Base-by-base conservation (phyloP, 805 yeast genomes). In the Candida ascalaphidarum region DNA sequence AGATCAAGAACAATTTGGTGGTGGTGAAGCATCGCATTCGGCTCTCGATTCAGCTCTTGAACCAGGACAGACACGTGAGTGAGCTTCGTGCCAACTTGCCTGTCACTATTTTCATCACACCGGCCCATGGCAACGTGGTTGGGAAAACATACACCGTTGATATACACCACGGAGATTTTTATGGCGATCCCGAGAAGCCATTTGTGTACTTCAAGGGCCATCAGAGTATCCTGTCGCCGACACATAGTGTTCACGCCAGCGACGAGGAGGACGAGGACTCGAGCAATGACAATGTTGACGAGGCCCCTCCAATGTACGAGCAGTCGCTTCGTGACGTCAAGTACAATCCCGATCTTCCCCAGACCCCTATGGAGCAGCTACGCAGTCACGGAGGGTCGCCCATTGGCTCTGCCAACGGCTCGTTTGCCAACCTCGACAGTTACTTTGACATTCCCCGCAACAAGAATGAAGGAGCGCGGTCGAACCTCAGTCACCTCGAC, bases 71-170 rank as follows among this genome's bases (percentile, higher is more conserved):
- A 11, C 75, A 69, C 41, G 47, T 54, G 2, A 65, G 72, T 29
- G 74, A 71, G 39, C 53, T 71, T 18, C 51, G 72, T 27, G 72
- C 77, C 8, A 70, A 68, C 35, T 45, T 71, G 23, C 77, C 77
- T 0, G 46, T 71, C 2, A 39, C 42, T 20, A 42, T 71, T 4
- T 68, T 62, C 33, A 43, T 69, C 11, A 59, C 66, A 30, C 55
- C 68, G 4, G 52, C 54, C 25, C 46, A 51, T 1, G 68, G 68
- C 2, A 48, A 47, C 27, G 61, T 54, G 5, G 37, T 43, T n/a
- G 61, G 65, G 2, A 39, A 40, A 12, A 61, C 55, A 30, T 51
- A 37, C 33, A 58, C 50, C 11, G 36, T 57, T 2, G 63, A 61
- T 16, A 37, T 41, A 6, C 40, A 45, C 20, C 27, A 25, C 15